phyloP scores from a whole-genome alignment of 768 basidiomycete species.

The Kondoa malvinella region DNA sequence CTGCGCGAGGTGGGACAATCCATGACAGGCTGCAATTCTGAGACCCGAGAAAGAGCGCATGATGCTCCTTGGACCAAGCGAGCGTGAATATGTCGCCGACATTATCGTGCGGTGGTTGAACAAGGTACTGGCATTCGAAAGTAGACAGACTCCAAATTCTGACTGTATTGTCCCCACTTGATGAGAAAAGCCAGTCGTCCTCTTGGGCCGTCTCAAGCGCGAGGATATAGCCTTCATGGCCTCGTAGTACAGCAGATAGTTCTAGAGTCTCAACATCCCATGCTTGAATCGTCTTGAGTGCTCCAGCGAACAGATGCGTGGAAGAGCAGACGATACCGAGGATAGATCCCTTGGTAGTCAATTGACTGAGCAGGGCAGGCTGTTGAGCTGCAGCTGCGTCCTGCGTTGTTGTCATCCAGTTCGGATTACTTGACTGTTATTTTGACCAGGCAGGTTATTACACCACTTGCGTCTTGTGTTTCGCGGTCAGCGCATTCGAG shows the following conservation, averaged over 20 bases:
- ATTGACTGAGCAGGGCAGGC: background rate
- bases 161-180: background rate
- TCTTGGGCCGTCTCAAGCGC: background rate
- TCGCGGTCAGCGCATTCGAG: no score
- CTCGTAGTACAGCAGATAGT: background rate
- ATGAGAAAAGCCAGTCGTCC: background rate
- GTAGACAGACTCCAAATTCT: slow-evolving; percentile 31
- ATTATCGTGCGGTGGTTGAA: slow-evolving; percentile 33
- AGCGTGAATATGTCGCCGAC: slow-evolving; percentile 35
- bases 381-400: background rate
- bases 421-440: no score
- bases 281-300: background rate
- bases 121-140: slow-evolving; percentile 31
- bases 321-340: background rate
- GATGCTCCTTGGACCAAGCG: slow-evolving; percentile 21
- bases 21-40: slow-evolving; percentile 1
- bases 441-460: no score
- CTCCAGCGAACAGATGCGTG: background rate
- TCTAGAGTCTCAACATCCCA: background rate
- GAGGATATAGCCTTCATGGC: background rate
- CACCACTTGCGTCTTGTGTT: no score
- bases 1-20: background rate
- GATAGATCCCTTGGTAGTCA: background rate
- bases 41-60: slow-evolving; percentile 11
- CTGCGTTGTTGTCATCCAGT: background rate